Evolutionary conservation across 352 stramenopile genomes (phyloP).

Genomic region (Globisporangium middletonii): DNA sequence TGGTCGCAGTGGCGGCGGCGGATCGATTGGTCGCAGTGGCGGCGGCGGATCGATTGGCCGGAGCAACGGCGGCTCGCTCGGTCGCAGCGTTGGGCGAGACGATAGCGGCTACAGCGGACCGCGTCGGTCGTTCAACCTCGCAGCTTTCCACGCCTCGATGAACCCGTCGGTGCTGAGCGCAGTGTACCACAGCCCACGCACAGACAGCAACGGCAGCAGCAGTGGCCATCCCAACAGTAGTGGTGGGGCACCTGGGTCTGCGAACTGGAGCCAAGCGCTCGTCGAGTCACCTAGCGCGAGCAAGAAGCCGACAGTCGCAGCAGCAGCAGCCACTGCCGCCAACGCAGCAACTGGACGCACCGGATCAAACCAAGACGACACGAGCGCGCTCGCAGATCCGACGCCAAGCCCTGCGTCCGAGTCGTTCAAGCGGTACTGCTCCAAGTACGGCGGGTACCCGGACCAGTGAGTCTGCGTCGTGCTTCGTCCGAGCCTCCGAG

Average conservation of each 20-base stretch:
- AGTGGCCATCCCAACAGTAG: background rate
- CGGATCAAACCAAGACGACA: constrained; percentile 13
- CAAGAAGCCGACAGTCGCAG: background rate
- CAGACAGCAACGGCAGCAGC: constrained; percentile 13
- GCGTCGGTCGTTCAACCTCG: constrained; percentile 44
- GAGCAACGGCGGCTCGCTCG: constrained; percentile 1
- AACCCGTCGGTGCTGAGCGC: constrained; percentile 1
- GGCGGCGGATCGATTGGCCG: background rate
- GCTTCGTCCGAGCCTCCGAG: no score
- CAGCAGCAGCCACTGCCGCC: constrained; percentile 1
- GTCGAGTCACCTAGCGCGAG: constrained; percentile 11
- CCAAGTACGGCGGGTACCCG: constrained; percentile 81
- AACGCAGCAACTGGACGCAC: constrained; percentile 1
- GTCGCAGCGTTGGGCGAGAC: constrained; percentile 17
- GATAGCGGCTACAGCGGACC: constrained; percentile 24
- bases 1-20: background rate
- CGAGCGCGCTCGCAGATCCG: constrained; percentile 18
- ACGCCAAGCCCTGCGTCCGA: constrained; percentile 23
- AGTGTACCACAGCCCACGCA: constrained; percentile 14
- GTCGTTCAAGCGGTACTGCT: constrained; percentile 79
- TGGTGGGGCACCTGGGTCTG: background rate
- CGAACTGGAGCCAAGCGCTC: constrained; percentile 38
- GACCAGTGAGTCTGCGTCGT: constrained; percentile 22
- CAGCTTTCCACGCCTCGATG: constrained; percentile 36
- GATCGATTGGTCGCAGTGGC: background rate